Conservation (phyloP, 495 filamentous ascomycete genomes). For the Podospora pseudocomata region DNA sequence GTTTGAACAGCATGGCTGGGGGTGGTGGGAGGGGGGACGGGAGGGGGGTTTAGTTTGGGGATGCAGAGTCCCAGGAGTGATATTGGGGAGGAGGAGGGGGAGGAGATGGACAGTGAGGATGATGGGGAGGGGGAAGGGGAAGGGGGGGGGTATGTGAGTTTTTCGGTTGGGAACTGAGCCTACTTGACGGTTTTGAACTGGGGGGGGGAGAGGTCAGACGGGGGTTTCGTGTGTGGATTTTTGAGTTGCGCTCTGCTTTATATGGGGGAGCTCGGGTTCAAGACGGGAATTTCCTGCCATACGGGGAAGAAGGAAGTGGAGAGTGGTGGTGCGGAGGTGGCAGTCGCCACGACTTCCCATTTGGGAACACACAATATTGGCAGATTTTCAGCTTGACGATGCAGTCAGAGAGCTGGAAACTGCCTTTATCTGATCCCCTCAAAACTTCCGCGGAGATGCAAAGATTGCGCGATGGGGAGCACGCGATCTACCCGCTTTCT, state of each 20-base stretch:
- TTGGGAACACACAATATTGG: background rate
- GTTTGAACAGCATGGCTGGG: constrained; percentile 25
- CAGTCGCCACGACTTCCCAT: background rate
- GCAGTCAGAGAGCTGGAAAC: background rate
- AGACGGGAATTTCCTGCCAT: too few species aligned
- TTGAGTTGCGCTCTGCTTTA: too few species aligned
- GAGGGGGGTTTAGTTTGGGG: background rate
- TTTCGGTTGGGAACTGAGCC: constrained; percentile 28
- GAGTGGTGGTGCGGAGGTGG: background rate
- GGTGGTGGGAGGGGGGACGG: constrained; percentile 7
- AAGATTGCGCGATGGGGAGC: background rate
- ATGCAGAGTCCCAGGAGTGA: constrained; percentile 38
- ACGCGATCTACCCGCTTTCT: background rate
- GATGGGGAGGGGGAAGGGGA: constrained; percentile 43
- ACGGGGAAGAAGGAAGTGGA: background rate
- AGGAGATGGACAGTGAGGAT: constrained; percentile 42
- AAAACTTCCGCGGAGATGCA: background rate
- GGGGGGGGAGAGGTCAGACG: too few species aligned
- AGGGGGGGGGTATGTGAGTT: constrained; percentile 52
- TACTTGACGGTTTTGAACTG: too few species aligned
- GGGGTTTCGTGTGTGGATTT: too few species aligned
- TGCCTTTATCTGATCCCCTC: background rate
- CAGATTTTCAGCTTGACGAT: background rate
- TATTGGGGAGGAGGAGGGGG: constrained; percentile 42
- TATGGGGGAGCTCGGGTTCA: too few species aligned